These are phyloP conservation scores for Rutidosis leptorrhynchoides DNA, from an alignment of 129 eudicot species.

Conservation along the genomic window DNA sequence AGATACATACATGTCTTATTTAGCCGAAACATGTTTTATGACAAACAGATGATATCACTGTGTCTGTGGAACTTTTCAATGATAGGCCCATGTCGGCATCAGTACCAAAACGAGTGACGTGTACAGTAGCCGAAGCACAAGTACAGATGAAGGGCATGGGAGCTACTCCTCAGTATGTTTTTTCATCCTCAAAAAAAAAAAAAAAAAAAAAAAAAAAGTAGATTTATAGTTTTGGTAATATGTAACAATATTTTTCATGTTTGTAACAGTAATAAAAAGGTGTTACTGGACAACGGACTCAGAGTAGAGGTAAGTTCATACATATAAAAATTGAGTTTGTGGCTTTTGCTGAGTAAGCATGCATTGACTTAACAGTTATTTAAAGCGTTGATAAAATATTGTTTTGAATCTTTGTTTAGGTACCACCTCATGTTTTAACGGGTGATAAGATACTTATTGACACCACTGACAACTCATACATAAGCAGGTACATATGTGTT, in stretches of 20 bases:
- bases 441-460: slow-evolving; percentile 68
- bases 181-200: no score
- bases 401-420: slow-evolving; percentile 39
- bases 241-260: neutral
- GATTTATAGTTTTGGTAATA: neutral
- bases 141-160: slow-evolving; percentile 60
- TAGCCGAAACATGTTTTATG: slow-evolving; percentile 19
- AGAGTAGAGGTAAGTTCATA: slow-evolving; percentile 59
- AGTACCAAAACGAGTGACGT: slow-evolving; percentile 84
- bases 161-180: slow-evolving; percentile 86
- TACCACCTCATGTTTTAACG: slow-evolving; percentile 66
- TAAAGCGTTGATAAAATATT: neutral
- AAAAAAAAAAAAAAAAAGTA: no score
- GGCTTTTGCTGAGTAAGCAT: neutral
- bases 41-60: slow-evolving; percentile 72
- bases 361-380: neutral
- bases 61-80: slow-evolving; percentile 65
- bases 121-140: slow-evolving; percentile 81
- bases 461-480: slow-evolving; percentile 61
- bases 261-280: slow-evolving; percentile 70
- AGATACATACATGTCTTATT: no score
- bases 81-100: slow-evolving; percentile 83
- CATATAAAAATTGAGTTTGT: neutral
- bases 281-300: slow-evolving; percentile 82
- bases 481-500: slow-evolving; percentile 52